Conservation (phyloP, 2,329 filamentous ascomycete genomes). For the Microdochium paspali region DNA sequence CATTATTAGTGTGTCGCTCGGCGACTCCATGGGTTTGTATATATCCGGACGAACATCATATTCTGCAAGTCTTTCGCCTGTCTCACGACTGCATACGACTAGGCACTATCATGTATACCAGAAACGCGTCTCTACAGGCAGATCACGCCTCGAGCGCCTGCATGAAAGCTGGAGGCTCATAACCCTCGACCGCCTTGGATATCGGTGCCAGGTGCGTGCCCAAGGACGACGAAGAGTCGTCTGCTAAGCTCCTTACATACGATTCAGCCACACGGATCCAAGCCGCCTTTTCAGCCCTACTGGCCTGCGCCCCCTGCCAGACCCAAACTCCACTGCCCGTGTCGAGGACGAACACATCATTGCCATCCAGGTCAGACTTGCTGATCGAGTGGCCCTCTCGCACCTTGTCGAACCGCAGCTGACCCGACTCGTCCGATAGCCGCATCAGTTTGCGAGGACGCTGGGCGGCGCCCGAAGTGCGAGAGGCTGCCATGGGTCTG, state of each 20-base stretch:
- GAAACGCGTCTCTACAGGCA: too few species aligned
- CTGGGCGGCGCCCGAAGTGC: conserved; percentile 9
- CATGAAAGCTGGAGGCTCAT: conserved; percentile 43
- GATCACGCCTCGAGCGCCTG: conserved; percentile 27
- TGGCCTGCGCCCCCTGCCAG: conserved; percentile 53
- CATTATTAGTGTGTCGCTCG: too few species aligned
- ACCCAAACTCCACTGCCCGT: conserved; percentile 51
- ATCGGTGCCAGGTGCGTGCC: conserved; percentile 37
- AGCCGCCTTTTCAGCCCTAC: conserved; percentile 44
- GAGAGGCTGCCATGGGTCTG: conserved; percentile 11
- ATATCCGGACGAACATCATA: too few species aligned
- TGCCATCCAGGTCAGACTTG: conserved; percentile 40
- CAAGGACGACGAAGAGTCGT: conserved; percentile 15
- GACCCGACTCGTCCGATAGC: conserved; percentile 52
- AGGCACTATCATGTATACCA: too few species aligned
- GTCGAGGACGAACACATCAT: conserved; percentile 55
- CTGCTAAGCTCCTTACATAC: conserved; percentile 36
- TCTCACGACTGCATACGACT: not conserved
- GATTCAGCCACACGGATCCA: conserved; percentile 53
- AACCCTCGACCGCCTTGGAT: conserved; percentile 47
- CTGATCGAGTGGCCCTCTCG: conserved; percentile 41
- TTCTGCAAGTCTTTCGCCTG: too few species aligned
- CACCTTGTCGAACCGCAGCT: conserved; percentile 46
- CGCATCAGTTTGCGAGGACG: conserved; percentile 42
- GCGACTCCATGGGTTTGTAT: too few species aligned